phyloP scores from a whole-genome alignment of 345 rosid species.

The Excoecaria cochinchinensis region DNA sequence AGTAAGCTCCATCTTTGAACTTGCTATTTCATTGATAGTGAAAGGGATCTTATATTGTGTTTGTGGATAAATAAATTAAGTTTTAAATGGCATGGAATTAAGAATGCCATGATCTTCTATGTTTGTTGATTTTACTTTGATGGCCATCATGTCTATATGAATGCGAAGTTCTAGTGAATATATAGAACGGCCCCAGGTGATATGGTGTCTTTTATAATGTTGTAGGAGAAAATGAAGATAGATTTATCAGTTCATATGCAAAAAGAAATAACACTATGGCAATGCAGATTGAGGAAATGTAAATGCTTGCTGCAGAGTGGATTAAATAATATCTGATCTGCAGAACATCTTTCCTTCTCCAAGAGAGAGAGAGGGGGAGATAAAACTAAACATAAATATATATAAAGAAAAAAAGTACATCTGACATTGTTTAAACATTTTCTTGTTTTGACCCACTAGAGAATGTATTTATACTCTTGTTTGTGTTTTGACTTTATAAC shows the following conservation, averaged over 20 bases:
- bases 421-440: neutral
- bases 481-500: neutral
- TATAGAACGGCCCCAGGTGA: neutral
- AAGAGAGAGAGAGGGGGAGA: too few species aligned
- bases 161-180: neutral
- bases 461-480: neutral
- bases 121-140: neutral
- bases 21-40: neutral
- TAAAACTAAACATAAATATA: too few species aligned
- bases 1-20: conserved; percentile 44
- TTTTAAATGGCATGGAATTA: neutral
- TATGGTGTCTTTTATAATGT: neutral
- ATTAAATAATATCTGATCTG: too few species aligned
- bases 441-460: neutral
- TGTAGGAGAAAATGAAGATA: neutral
- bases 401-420: neutral
- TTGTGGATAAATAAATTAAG: neutral
- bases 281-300: neutral
- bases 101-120: neutral
- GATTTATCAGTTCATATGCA: neutral
- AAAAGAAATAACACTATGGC: neutral
- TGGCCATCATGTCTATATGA: neutral
- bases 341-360: too few species aligned
- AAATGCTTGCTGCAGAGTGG: neutral
- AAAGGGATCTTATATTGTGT: neutral